These are phyloP conservation scores for Lyophyllum shimeji DNA, from an alignment of 768 basidiomycete genomes.

Conservation along the genomic window DNA sequence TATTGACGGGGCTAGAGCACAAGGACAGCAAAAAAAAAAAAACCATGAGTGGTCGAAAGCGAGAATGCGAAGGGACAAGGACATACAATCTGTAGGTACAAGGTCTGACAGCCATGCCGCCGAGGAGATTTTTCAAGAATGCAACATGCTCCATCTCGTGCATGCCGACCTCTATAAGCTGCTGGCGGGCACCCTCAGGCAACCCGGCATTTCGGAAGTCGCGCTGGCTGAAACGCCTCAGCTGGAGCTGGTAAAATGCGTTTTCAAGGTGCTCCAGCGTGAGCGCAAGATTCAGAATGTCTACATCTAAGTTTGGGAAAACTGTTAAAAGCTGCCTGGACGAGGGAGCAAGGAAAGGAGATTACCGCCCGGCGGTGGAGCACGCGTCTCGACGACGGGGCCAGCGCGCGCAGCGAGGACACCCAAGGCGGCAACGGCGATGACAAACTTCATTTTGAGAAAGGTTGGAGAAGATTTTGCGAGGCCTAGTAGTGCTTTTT, in stretches of 20 bases:
- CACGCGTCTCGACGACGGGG: not conserved
- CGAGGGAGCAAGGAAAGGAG: not conserved
- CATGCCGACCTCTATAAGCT: slow-evolving; percentile 6
- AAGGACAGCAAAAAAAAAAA: not conserved
- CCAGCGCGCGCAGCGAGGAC: slow-evolving; percentile 1
- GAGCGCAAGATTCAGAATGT: slow-evolving; percentile 15
- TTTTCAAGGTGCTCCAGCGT: slow-evolving; percentile 15
- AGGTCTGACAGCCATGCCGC: not conserved
- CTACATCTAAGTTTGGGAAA: not conserved
- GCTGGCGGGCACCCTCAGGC: slow-evolving; percentile 9
- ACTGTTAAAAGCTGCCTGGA: not conserved
- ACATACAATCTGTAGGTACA: slow-evolving; percentile 14
- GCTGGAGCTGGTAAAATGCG: slow-evolving; percentile 13
- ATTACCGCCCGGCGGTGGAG: not conserved
- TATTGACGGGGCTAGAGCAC: slow-evolving; percentile 8
- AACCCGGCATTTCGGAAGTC: slow-evolving; percentile 3
- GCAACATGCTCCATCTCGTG: slow-evolving; percentile 4
- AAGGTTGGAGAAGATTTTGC: not conserved
- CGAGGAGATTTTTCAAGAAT: slow-evolving; percentile 8
- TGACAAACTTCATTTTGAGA: slow-evolving; percentile 12
- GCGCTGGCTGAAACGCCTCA: too few species aligned
- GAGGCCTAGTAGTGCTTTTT: not conserved
- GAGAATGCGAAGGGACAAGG: not conserved
- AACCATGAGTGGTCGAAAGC: not conserved
- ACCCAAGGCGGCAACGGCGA: slow-evolving; percentile 7